These are phyloP conservation scores for Avicennia marina DNA, from an alignment of 257 asterid genomes.

Conservation along the genomic window DNA sequence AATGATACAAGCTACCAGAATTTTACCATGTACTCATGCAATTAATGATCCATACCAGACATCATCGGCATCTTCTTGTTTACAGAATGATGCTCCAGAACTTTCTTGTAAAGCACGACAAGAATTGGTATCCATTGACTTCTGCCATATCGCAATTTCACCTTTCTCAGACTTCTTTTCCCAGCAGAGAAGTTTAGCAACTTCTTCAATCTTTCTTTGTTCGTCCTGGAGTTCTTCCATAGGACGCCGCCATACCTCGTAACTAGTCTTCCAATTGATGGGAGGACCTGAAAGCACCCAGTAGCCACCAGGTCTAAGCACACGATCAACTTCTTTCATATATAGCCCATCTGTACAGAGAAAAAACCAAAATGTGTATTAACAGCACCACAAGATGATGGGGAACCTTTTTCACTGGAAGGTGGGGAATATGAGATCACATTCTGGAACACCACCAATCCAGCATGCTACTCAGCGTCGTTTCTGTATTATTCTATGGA, in stretches of 20 bases:
- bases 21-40: not conserved
- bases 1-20: too few species aligned
- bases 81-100: slow-evolving; percentile 40
- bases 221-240: slow-evolving; percentile 48
- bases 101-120: slow-evolving; percentile 46
- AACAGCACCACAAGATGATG: too few species aligned
- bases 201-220: slow-evolving; percentile 49
- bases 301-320: slow-evolving; percentile 63
- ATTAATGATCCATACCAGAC: slow-evolving; percentile 42
- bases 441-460: too few species aligned
- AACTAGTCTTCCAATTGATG: slow-evolving; percentile 48
- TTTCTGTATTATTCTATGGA: too few species aligned
- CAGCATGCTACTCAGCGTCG: too few species aligned
- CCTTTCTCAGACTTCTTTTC: slow-evolving; percentile 47
- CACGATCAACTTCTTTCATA: slow-evolving; percentile 64
- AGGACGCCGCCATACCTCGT: slow-evolving; percentile 54
- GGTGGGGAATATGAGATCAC: too few species aligned
- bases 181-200: slow-evolving; percentile 58
- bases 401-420: too few species aligned
- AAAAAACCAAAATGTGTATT: slow-evolving; percentile 4
- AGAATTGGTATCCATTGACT: slow-evolving; percentile 29
- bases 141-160: slow-evolving; percentile 58
- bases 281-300: slow-evolving; percentile 77
- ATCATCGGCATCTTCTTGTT: slow-evolving; percentile 37
- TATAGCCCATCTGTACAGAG: slow-evolving; percentile 48